These are phyloP conservation scores for Gossypium australe DNA, from an alignment of 345 rosid genomes.

Conservation along the genomic window DNA sequence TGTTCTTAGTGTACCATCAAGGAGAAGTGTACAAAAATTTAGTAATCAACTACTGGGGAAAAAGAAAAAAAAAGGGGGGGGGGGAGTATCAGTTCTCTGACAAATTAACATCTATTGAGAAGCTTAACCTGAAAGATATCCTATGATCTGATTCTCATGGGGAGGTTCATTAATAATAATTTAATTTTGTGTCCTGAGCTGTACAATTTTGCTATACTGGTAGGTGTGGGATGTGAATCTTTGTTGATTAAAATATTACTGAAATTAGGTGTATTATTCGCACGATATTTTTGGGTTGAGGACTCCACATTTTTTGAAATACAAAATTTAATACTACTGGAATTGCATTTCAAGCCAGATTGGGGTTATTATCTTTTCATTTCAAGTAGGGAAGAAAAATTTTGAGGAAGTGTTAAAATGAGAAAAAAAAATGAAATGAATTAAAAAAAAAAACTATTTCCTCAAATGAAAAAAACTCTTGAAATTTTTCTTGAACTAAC, in stretches of 20 bases:
- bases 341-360: neutral
- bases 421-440: neutral
- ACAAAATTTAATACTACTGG: neutral
- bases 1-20: neutral
- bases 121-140: no score
- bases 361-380: neutral
- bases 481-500: neutral
- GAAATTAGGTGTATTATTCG: neutral
- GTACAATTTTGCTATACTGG: neutral
- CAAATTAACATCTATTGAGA: no score
- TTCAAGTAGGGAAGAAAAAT: neutral
- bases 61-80: no score
- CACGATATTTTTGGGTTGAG: neutral
- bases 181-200: neutral
- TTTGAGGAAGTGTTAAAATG: neutral
- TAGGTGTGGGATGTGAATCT: neutral
- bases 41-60: no score
- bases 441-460: neutral
- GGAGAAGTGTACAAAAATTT: neutral
- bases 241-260: neutral
- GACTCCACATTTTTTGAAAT: neutral
- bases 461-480: neutral
- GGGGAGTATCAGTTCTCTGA: no score
- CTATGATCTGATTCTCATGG: no score
- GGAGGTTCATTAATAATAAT: neutral